Evolutionary conservation across 768 basidiomycete genomes (phyloP).

Genomic region (Crepidotus variabilis): DNA sequence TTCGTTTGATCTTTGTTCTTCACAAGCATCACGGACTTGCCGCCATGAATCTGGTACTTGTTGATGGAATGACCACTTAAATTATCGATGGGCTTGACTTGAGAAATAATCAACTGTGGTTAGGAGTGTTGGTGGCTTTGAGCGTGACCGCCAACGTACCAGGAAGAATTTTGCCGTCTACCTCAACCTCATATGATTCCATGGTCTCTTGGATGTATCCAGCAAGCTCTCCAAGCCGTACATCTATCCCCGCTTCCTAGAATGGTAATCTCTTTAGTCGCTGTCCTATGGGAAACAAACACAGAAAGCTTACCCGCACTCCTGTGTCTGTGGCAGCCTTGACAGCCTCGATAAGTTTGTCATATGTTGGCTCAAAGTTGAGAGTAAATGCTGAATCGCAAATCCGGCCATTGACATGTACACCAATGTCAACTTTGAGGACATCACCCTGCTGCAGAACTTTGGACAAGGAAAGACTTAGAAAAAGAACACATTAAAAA

Average conservation of each 20-base stretch:
- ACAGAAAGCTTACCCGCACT: conserved; percentile 50
- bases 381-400: conserved; percentile 95
- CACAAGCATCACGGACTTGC: conserved; percentile 88
- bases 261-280: conserved; percentile 1
- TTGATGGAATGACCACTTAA: conserved; percentile 94
- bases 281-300: conserved; percentile 1
- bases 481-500: too few species aligned
- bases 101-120: neutral
- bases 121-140: neutral
- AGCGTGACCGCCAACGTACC: conserved; percentile 39
- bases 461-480: conserved; percentile 23
- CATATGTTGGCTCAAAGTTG: conserved; percentile 84
- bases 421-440: conserved; percentile 95
- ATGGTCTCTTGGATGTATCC: conserved; percentile 96
- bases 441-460: conserved; percentile 84
- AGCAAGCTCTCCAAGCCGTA: conserved; percentile 87
- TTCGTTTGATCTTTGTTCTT: conserved; percentile 88
- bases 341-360: conserved; percentile 86
- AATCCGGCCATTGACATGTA: conserved; percentile 96
- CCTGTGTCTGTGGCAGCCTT: conserved; percentile 94
- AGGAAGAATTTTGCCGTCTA: conserved; percentile 77
- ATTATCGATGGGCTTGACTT: conserved; percentile 92
- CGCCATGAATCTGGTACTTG: conserved; percentile 88
- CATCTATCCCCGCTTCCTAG: conserved; percentile 96
- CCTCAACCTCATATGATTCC: conserved; percentile 97